phyloP scores from a whole-genome alignment of 805 yeast species.

The Clavispora fructus region DNA sequence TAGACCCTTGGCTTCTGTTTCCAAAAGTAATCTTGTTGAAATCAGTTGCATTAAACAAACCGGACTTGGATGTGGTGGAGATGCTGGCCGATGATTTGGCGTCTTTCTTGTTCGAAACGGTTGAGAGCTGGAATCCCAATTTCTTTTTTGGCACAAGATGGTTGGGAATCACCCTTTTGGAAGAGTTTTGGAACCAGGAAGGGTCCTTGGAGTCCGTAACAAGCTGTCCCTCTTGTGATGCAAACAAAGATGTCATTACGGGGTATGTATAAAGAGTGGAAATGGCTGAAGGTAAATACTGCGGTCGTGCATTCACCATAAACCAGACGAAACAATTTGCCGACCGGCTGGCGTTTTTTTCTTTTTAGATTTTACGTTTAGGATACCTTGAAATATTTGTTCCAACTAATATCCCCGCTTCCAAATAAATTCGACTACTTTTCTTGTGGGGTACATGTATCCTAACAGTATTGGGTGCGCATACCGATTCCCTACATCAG shows the following conservation, averaged over 20 bases:
- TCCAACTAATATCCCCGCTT: too few relatives aligned
- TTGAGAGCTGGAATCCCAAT: slow-evolving; percentile 33
- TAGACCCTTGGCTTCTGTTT: slow-evolving; percentile 14
- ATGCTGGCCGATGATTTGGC: slow-evolving; percentile 1
- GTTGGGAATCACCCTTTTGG: slow-evolving; percentile 35
- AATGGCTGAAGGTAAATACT: not conserved
- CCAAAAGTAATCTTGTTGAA: slow-evolving; percentile 37
- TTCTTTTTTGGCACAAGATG: slow-evolving; percentile 38
- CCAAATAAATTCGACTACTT: too few relatives aligned
- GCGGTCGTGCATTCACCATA: not conserved
- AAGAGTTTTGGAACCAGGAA: slow-evolving; percentile 32
- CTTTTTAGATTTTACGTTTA: too few relatives aligned
- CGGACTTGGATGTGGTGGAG: slow-evolving; percentile 3
- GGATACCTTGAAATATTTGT: too few relatives aligned
- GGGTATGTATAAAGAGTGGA: not conserved
- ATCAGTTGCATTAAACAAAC: slow-evolving; percentile 12
- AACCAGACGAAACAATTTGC: not conserved
- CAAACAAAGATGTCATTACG: not conserved
- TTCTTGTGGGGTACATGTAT: too few relatives aligned
- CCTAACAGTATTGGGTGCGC: too few relatives aligned
- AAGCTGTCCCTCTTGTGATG: not conserved
- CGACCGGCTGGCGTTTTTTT: too few relatives aligned
- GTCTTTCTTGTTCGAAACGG: slow-evolving; percentile 12
- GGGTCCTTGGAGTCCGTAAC: slow-evolving; percentile 16
- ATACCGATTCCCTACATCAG: too few relatives aligned